Evolutionary conservation across 257 asterid species (phyloP), one percentile per base, ranked within the genome.

Genomic region (Forsythia suspensa): DNA sequence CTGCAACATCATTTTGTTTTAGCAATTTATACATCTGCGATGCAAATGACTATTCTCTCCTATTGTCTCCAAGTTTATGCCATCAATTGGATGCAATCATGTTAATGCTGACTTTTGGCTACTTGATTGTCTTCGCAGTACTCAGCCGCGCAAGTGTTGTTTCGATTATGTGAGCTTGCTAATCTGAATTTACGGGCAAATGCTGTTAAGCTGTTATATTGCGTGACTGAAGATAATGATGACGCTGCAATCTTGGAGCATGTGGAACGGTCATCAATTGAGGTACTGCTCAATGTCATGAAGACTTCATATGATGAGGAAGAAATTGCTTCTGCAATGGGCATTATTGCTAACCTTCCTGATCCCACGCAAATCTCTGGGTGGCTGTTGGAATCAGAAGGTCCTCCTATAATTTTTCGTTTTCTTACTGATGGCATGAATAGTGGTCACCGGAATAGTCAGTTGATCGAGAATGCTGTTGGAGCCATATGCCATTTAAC

Each of bases 401-500:
- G 83, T 21, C 88, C 82, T 79, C 80, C 74, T 0, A 37, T 74
- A 16, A 72, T 89, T 68, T 88, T 83, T 38, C 12, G 71, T 12
- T 82, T 73, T 76, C 85, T 89, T 80, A 68, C 48, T 39, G 67
- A 74, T 43, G 76, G 75, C 20, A 82, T 59, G 52, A 85, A 75
- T 68, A 81, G 65, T 44, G 18, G 78, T 74, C 83, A 74, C 73
- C 83, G 70, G 15, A 82, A 79, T 38, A 79, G 61, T 67, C 85
- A 74, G 52, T 36, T 89, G 21, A 67, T 85, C 21, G 96, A 91
- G 83, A 89, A 88, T 63, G 88, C 88, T 0, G 84, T 78, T 8
- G 93, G 91, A 74, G 93, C 91, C 71, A 78, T 85, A 74, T 79
- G 90, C 20, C 93, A 90, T 82, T 80, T 90, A 74, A 90, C 93